Conservation (phyloP, 306 rosid species). For the Senna tora region DNA sequence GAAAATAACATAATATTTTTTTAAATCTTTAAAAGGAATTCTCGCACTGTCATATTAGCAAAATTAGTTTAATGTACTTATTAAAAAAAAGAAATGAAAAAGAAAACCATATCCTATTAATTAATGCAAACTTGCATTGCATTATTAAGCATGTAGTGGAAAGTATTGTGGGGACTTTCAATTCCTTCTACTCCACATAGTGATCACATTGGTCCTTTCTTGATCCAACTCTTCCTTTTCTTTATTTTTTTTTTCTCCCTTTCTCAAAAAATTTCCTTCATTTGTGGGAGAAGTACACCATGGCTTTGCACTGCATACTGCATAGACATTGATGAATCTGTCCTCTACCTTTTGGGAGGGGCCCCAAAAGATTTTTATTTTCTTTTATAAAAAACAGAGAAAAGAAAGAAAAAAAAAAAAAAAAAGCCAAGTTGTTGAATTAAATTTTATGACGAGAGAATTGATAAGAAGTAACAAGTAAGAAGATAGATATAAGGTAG, state of each 20-base stretch:
- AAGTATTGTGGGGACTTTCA: slow-evolving; percentile 54
- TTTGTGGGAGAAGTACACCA: slow-evolving; percentile 46
- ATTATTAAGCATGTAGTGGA: slow-evolving; percentile 54
- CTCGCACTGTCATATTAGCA: too few species aligned
- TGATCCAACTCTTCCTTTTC: slow-evolving; percentile 19
- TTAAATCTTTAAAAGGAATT: too few species aligned
- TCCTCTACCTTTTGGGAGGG: slow-evolving; percentile 32
- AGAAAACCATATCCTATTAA: slow-evolving; percentile 24
- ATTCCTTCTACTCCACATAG: slow-evolving; percentile 45
- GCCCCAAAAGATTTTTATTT: slow-evolving; percentile 18
- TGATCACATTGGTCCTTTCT: slow-evolving; percentile 39
- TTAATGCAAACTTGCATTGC: slow-evolving; percentile 39
- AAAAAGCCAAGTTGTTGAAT: background rate
- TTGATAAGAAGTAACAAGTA: background rate
- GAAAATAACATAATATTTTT: too few species aligned
- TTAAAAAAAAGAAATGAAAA: background rate
- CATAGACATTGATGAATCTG: slow-evolving; percentile 38
- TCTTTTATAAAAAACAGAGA: background rate
- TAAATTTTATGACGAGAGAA: background rate
- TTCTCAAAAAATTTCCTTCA: slow-evolving; percentile 10
- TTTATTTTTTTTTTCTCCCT: slow-evolving; percentile 8
- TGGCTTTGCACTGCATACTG: slow-evolving; percentile 41
- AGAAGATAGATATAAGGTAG: background rate
- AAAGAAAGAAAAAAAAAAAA: background rate
- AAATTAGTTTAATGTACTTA: too few species aligned